Conservation (phyloP, 495 filamentous ascomycete species). For the Aspergillus taichungensis region DNA sequence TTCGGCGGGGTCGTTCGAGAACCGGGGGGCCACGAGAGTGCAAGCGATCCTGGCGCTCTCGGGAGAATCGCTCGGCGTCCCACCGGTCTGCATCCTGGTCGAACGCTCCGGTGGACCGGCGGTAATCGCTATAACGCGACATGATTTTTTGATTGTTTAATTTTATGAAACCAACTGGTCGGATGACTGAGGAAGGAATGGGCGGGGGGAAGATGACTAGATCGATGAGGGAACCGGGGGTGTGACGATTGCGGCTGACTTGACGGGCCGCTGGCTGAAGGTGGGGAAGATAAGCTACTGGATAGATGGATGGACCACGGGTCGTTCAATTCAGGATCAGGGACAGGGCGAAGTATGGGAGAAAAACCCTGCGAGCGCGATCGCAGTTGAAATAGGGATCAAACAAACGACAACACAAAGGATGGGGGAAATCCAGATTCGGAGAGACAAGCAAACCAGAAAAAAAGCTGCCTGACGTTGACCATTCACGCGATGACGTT, state of each 20-base stretch:
- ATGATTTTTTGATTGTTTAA: conserved; percentile 12
- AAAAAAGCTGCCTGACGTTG: no score
- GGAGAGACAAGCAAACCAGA: no score
- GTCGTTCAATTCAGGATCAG: background rate
- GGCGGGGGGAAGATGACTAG: conserved; percentile 1
- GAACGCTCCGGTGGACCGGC: conserved; percentile 31
- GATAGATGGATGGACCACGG: conserved; percentile 8
- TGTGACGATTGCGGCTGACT: conserved; percentile 22
- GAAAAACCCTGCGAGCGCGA: no score
- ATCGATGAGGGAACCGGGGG: conserved; percentile 15
- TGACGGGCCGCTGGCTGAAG: conserved; percentile 6
- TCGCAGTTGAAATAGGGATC: no score
- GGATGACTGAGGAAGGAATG: conserved; percentile 6
- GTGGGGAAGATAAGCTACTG: conserved; percentile 3
- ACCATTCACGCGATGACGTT: no score
- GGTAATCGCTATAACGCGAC: conserved; percentile 41
- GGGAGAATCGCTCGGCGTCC: conserved; percentile 38
- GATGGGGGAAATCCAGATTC: no score
- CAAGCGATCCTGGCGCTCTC: conserved; percentile 37
- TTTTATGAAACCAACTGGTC: background rate
- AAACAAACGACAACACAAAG: no score
- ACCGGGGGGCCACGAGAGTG: conserved; percentile 35
- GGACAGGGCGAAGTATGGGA: no score
- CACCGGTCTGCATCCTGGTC: conserved; percentile 28
- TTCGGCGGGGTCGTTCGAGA: conserved; percentile 32